Conservation (phyloP, 768 basidiomycete genomes). For the Coprinellus aureogranulatus region DNA sequence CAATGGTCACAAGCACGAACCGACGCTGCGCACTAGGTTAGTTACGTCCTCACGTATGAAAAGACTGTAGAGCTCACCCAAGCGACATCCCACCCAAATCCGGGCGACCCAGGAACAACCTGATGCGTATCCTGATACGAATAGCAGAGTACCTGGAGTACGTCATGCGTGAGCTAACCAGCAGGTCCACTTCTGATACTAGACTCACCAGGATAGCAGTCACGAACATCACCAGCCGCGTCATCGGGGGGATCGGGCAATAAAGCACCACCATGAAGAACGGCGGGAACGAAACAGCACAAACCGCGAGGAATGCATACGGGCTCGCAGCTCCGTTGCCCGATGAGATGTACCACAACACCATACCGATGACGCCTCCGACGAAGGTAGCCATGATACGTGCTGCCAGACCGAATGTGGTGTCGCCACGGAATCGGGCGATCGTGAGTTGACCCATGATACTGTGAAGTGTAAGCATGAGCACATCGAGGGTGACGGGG, state of each 20-base stretch:
- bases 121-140: slow-evolving; percentile 65
- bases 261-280: slow-evolving; percentile 74
- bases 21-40: slow-evolving; percentile 47
- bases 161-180: too few relatives aligned
- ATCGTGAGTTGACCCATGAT: slow-evolving; percentile 76
- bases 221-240: slow-evolving; percentile 66
- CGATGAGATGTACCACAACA: slow-evolving; percentile 74
- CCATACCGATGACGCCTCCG: slow-evolving; percentile 60
- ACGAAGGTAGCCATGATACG: slow-evolving; percentile 64
- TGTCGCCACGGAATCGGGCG: slow-evolving; percentile 73
- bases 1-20: slow-evolving; percentile 66
- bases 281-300: slow-evolving; percentile 68
- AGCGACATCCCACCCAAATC: slow-evolving; percentile 63
- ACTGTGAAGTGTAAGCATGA: too few relatives aligned
- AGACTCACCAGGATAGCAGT: slow-evolving; percentile 56
- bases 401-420: slow-evolving; percentile 60
- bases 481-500: too few relatives aligned
- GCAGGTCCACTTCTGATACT: too few relatives aligned
- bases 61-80: slow-evolving; percentile 53
- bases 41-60: too few relatives aligned
- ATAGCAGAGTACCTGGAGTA: slow-evolving; percentile 63
- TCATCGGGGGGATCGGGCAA: slow-evolving; percentile 71
- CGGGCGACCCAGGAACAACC: slow-evolving; percentile 44
- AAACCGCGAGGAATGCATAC: slow-evolving; percentile 69
- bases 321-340: slow-evolving; percentile 59